Evolutionary conservation across 2,329 filamentous ascomycete species (phyloP).

Genomic region (Colletotrichum sp.): DNA sequence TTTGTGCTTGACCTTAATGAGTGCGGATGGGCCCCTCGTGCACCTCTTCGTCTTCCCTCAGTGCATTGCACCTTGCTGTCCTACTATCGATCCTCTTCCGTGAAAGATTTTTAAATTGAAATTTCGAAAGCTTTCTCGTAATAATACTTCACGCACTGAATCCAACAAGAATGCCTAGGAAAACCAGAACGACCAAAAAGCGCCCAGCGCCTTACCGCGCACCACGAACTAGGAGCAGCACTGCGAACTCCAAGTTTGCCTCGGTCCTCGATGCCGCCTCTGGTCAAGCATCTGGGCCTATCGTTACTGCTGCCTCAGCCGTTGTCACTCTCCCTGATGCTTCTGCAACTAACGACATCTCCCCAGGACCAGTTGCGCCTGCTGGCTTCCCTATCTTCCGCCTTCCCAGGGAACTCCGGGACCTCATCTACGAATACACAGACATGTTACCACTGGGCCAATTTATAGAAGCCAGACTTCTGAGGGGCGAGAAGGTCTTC

Average conservation of each 20-base stretch:
- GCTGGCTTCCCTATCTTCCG: background rate
- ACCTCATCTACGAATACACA: background rate
- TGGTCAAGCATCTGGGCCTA: background rate
- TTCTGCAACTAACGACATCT: background rate
- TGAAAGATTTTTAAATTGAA: rapidly evolving
- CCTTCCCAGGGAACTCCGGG: background rate
- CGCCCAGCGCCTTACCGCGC: background rate
- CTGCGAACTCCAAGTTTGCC: background rate
- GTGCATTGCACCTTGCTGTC: background rate
- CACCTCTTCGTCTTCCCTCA: background rate
- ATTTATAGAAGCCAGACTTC: background rate
- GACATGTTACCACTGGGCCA: rapidly evolving
- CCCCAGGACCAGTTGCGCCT: background rate
- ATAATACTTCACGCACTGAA: background rate
- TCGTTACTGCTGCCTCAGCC: rapidly evolving
- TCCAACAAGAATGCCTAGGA: background rate
- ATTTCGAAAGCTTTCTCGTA: background rate
- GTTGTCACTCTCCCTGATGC: background rate
- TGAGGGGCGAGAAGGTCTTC: background rate
- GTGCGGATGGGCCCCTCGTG: background rate
- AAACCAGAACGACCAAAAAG: background rate
- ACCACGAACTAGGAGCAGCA: background rate
- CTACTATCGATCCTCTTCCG: background rate
- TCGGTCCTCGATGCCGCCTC: background rate
- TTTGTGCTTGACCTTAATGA: background rate